Percentiles rank a stretch among this genome's conserved stretches.
These are phyloP conservation scores for Salix viminalis DNA, from an alignment of 345 rosid species.

Conservation along the genomic window DNA sequence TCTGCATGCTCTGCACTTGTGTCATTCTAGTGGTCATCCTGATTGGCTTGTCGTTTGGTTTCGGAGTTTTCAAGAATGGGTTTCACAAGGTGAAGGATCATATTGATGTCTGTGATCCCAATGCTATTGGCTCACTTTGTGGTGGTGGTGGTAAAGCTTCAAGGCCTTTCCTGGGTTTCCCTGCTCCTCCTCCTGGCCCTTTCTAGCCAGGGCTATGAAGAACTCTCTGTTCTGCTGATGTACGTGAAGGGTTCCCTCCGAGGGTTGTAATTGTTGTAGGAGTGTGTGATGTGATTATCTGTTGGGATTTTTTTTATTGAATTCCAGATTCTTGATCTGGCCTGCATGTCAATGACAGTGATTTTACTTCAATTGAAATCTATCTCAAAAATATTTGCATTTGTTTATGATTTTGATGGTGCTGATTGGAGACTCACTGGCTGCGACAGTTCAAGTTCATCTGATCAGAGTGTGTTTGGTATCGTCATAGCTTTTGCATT, in stretches of 20 bases:
- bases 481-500: no score
- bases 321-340: background rate
- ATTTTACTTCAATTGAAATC: background rate
- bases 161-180: conserved; percentile 43
- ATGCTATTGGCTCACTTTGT: background rate
- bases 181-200: conserved; percentile 39
- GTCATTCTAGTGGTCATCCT: conserved; percentile 55
- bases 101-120: conserved; percentile 43
- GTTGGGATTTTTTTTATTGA: background rate
- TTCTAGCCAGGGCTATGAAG: conserved; percentile 8
- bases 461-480: no score
- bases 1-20: conserved; percentile 72
- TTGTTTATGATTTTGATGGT: background rate
- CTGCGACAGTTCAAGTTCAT: background rate
- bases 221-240: background rate
- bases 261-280: background rate
- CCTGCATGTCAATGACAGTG: background rate
- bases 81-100: conserved; percentile 66
- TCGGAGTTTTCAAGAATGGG: conserved; percentile 72
- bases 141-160: conserved; percentile 11
- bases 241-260: background rate
- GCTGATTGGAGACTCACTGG: background rate
- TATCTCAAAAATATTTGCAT: background rate
- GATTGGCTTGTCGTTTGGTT: conserved; percentile 67
- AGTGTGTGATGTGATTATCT: background rate